Evolutionary conservation across 257 asterid genomes (phyloP), one percentile per base, ranked within the genome.

Genomic region (Pogostemon cablin): DNA sequence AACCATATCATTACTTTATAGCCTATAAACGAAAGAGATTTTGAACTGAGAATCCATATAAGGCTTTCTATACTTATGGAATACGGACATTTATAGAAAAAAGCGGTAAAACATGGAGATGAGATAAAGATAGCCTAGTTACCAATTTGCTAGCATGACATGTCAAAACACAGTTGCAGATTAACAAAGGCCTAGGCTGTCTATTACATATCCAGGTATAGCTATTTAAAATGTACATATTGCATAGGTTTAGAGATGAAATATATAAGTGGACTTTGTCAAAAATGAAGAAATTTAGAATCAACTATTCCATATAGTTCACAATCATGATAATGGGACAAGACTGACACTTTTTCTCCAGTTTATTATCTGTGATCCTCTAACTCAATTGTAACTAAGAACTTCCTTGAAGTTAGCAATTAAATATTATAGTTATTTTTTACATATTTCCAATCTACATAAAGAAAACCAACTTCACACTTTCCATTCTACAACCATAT

Each of bases 11-110:
- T 25, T 25, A 25, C 32, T 25, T 25, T 32, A 67, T 7, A 10
- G 2, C 8, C 20, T 25, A 9, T 40, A 47, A 5, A 39, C 48
- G 41, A 55, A 56, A 9, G 66, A 25, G 58, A 62, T 42, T 60
- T 34, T 37, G 68, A 9, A 47, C 12, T 34, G 43, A 6, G 50
- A 49, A 39, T 61, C 43, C 68, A 10, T 11, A 3, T 11, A 3
- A 34, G 58, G 61, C 53, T 38, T 64, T 7, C 64, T 74, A 34
- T 34, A 66, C 60, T 35, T 12, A 12, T 6, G 6, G 47, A 64
- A 32, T 37, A 73, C 44, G 59, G 60, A 15, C 7, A 10, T 46
- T 8, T 17, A 1, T 50, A 39, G 52, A 15, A 49, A 55, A 44
- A 35, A 3, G 46, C 4, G 12, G 38, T 15, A 62, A 7, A 6